A percentile compares a stretch with the other conserved stretches of the same genome.
phyloP scores from a whole-genome alignment of 2,329 filamentous ascomycete species.

The Rhexocercosporidium sp. region DNA sequence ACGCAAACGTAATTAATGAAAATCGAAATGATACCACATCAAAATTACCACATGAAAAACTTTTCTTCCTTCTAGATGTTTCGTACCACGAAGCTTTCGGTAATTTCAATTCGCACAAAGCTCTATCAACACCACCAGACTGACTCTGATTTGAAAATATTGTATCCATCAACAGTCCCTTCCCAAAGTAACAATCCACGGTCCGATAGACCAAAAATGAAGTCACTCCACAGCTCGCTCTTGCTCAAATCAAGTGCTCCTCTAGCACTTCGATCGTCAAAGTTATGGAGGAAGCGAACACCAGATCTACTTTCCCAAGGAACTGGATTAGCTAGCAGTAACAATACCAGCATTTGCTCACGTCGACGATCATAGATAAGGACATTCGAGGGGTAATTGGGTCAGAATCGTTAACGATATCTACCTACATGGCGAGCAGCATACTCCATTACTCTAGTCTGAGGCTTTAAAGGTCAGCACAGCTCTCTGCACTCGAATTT shows the following conservation, averaged over 20 bases:
- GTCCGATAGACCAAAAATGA: background rate
- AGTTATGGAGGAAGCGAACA: background rate
- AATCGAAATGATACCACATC: constrained; percentile 3
- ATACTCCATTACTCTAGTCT: too few relatives aligned
- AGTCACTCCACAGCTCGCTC: background rate
- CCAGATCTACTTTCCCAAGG: background rate
- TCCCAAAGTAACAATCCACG: too few relatives aligned
- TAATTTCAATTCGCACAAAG: background rate
- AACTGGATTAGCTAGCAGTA: constrained; percentile 1
- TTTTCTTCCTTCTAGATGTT: too few relatives aligned
- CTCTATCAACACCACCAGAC: background rate
- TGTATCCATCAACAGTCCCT: background rate
- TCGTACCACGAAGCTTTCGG: background rate
- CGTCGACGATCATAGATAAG: background rate
- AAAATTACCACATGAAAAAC: background rate
- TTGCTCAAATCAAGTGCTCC: background rate
- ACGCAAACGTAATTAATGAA: background rate
- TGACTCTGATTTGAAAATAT: background rate
- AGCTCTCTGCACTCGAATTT: too few relatives aligned
- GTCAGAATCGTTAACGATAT: background rate
- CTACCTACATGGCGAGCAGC: too few relatives aligned
- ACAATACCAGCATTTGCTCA: background rate
- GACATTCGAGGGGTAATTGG: background rate
- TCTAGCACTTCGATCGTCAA: background rate
- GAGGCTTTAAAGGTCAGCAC: too few relatives aligned